Percentiles rank a stretch among this genome's conserved stretches.
phyloP scores from a whole-genome alignment of 169 alveolate species.

The Eimeria necatrix region DNA sequence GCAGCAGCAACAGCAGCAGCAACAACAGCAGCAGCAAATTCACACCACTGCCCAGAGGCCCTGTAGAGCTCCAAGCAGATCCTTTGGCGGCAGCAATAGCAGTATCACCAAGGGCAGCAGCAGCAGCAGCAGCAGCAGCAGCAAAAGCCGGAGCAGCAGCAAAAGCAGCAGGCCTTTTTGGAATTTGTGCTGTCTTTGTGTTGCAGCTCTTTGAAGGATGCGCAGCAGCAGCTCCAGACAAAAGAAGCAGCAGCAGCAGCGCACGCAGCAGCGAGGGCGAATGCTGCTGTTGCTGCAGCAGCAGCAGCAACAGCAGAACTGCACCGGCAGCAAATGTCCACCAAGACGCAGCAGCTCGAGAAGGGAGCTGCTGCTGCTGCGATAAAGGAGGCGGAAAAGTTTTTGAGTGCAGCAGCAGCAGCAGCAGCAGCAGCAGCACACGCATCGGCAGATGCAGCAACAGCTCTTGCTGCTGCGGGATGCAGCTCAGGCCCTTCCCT shows the following conservation, averaged over 20 bases:
- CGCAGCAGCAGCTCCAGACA: slow-evolving; percentile 14
- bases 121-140: slow-evolving; percentile 36
- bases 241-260: slow-evolving; percentile 46
- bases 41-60: too few relatives aligned
- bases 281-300: slow-evolving; percentile 43
- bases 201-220: not conserved
- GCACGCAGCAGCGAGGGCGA: not conserved
- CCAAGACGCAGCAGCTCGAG: not conserved
- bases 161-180: too few relatives aligned
- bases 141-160: too few relatives aligned
- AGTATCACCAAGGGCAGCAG: not conserved
- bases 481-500: not conserved
- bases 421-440: slow-evolving; percentile 47
- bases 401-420: not conserved
- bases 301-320: slow-evolving; percentile 50
- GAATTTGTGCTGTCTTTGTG: not conserved
- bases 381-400: not conserved
- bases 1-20: not conserved
- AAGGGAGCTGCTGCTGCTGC: slow-evolving; percentile 20
- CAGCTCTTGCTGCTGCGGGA: slow-evolving; percentile 16
- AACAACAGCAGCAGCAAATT: not conserved
- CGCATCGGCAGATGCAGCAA: slow-evolving; percentile 2
- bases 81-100: not conserved
- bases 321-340: not conserved
- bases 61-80: not conserved